phyloP scores from a whole-genome alignment of 192 early-diverging fungal genomes.

The Coemansia sp. region DNA sequence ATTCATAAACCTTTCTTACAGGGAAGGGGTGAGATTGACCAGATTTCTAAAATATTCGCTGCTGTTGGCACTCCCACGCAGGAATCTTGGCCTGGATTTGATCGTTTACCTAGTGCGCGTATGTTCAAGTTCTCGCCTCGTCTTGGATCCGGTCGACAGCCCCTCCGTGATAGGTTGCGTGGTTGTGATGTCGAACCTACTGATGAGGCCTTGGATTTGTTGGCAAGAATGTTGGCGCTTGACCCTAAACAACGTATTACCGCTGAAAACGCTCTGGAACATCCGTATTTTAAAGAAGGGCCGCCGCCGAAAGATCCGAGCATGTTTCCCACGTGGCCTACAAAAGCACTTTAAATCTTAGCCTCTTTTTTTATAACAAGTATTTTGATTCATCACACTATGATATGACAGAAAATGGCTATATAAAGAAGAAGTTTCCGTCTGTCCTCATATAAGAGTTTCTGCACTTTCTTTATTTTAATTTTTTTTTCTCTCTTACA shows the following conservation, averaged over 20 bases:
- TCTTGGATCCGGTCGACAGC: not conserved
- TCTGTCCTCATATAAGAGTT: too few species aligned
- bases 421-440: too few species aligned
- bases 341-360: slow-evolving; percentile 54
- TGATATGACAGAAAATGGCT: too few species aligned
- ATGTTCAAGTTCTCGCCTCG: slow-evolving; percentile 69
- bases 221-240: slow-evolving; percentile 75
- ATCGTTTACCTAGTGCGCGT: slow-evolving; percentile 66
- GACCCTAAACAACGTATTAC: slow-evolving; percentile 89
- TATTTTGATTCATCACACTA: not conserved
- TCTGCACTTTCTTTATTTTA: too few species aligned
- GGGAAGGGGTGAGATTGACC: slow-evolving; percentile 81
- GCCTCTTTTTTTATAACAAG: too few species aligned
- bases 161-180: slow-evolving; percentile 51
- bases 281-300: slow-evolving; percentile 87
- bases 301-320: slow-evolving; percentile 91
- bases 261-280: slow-evolving; percentile 86
- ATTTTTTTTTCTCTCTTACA: not conserved
- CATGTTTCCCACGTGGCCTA: slow-evolving; percentile 93
- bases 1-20: slow-evolving; percentile 82
- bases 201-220: slow-evolving; percentile 71
- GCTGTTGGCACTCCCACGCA: slow-evolving; percentile 87
- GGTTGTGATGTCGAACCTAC: not conserved
- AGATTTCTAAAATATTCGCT: slow-evolving; percentile 84
- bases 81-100: slow-evolving; percentile 74